phyloP scores from a whole-genome alignment of 2,329 filamentous ascomycete species.

The Monilinia fructicola region DNA sequence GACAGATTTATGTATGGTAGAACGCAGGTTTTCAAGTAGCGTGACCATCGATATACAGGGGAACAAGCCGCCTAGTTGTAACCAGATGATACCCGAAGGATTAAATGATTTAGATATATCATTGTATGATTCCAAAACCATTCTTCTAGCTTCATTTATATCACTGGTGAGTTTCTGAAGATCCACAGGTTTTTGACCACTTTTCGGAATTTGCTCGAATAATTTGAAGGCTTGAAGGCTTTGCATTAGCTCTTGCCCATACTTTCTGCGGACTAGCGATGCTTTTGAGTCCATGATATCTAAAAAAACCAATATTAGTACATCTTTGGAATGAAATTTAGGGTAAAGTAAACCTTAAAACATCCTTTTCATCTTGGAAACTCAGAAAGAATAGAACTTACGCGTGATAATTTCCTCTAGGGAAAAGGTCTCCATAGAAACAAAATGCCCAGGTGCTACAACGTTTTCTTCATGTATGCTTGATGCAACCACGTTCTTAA shows the following conservation, averaged over 20 bases:
- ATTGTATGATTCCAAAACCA: not conserved
- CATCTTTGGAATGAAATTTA: no score
- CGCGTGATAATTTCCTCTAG: no score
- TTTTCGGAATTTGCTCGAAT: conserved; percentile 8
- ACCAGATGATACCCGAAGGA: conserved; percentile 40
- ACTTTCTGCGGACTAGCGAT: conserved; percentile 43
- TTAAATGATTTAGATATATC: conserved; percentile 24
- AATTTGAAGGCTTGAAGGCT: conserved; percentile 41
- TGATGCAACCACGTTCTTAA: no score
- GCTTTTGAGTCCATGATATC: conserved; percentile 3
- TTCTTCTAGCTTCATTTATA: conserved; percentile 13
- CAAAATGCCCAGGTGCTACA: no score
- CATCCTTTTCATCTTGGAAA: no score
- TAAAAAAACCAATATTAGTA: not conserved
- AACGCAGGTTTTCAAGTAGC: conserved; percentile 47
- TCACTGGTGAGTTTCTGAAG: not conserved
- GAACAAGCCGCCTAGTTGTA: conserved; percentile 44
- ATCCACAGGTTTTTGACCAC: not conserved
- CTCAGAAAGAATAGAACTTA: not conserved
- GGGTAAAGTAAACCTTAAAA: no score
- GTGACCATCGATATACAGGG: conserved; percentile 44
- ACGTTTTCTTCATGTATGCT: no score
- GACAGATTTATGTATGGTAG: conserved; percentile 26
- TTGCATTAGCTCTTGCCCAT: conserved; percentile 43
- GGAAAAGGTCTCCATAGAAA: no score